A percentile compares a stretch with the other conserved stretches of the same genome.
phyloP scores from a whole-genome alignment of 306 rosid genomes.

The Crotalaria pallida region DNA sequence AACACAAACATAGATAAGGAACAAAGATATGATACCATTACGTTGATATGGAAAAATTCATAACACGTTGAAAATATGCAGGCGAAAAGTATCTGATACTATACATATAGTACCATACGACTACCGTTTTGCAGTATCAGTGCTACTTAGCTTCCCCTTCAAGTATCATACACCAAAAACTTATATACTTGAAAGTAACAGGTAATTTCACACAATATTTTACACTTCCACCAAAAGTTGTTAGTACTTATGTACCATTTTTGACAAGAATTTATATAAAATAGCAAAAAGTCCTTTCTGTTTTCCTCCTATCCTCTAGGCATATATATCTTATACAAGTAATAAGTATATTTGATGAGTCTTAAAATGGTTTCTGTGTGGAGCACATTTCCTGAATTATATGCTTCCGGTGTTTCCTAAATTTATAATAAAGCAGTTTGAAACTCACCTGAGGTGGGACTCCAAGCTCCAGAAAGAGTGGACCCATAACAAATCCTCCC shows the following conservation, averaged over 20 bases:
- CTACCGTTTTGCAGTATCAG: no score
- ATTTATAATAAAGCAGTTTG: background rate
- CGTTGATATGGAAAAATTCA: no score
- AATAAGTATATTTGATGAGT: background rate
- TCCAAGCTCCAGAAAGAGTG: slow-evolving; percentile 85
- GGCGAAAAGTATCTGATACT: no score
- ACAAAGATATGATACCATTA: no score
- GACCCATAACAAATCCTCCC: slow-evolving; percentile 97
- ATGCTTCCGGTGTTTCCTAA: background rate
- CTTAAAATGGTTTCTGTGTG: background rate
- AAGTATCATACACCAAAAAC: background rate
- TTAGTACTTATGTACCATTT: background rate
- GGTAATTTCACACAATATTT: background rate
- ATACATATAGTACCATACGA: no score
- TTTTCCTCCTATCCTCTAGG: background rate
- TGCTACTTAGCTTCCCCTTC: background rate
- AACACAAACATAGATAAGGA: no score
- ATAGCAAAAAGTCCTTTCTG: background rate
- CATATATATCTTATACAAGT: background rate
- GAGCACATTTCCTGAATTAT: background rate
- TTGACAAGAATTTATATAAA: background rate
- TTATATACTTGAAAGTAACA: background rate
- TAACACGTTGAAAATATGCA: no score
- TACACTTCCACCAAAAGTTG: background rate
- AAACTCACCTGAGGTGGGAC: slow-evolving; percentile 81